These are phyloP conservation scores for Phytophthora tubulina DNA, from an alignment of 352 stramenopile species.

Conservation along the genomic window DNA sequence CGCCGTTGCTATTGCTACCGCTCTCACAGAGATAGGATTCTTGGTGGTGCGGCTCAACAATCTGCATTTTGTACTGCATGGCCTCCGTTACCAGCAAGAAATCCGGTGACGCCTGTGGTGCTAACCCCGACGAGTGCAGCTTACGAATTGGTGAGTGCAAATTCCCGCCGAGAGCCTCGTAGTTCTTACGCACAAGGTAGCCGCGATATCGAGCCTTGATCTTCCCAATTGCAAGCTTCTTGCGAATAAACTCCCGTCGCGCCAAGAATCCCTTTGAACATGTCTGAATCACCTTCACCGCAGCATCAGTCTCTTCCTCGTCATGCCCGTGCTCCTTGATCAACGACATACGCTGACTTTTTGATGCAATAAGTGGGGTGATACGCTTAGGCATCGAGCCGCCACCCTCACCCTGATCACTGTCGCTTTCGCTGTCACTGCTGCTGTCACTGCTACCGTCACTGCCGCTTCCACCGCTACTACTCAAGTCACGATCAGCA, in stretches of 20 bases:
- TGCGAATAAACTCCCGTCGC: slow-evolving; percentile 45
- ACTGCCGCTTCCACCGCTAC: slow-evolving; percentile 14
- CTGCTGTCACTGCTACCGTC: slow-evolving; percentile 16
- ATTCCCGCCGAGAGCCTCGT: slow-evolving; percentile 34
- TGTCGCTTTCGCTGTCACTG: slow-evolving; percentile 12
- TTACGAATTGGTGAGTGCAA: slow-evolving; percentile 19
- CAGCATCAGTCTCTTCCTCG: slow-evolving; percentile 21
- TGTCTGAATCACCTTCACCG: slow-evolving; percentile 43
- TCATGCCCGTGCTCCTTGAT: slow-evolving; percentile 30
- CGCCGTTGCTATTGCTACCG: neutral
- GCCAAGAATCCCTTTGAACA: slow-evolving; percentile 44
- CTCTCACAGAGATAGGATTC: slow-evolving; percentile 27
- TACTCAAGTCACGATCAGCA: slow-evolving; percentile 7
- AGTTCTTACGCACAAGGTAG: slow-evolving; percentile 54
- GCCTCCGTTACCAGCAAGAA: slow-evolving; percentile 41
- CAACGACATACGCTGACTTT: slow-evolving; percentile 28
- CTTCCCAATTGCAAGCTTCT: slow-evolving; percentile 49
- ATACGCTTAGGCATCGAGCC: neutral
- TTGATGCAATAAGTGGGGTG: slow-evolving; percentile 8
- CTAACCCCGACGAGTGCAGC: slow-evolving; percentile 21
- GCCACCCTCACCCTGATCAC: neutral
- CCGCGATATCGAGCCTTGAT: slow-evolving; percentile 57
- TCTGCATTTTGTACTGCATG: slow-evolving; percentile 56
- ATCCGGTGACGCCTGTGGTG: slow-evolving; percentile 18
- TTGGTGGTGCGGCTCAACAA: slow-evolving; percentile 40